Base-by-base conservation (phyloP, 306 rosid genomes). In the Oemleria cerasiformis region DNA sequence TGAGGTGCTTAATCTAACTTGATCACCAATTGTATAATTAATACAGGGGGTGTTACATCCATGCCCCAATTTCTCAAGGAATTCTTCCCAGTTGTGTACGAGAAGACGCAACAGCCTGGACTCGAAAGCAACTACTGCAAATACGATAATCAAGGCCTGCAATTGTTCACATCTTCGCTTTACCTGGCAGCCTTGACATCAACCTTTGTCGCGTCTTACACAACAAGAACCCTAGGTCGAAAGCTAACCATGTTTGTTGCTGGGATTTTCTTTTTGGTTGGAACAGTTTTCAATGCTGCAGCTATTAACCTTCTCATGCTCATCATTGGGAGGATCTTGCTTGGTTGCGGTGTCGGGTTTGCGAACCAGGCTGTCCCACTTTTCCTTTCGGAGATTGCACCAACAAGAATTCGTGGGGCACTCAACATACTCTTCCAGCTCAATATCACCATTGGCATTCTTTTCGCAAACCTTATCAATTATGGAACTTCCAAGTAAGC, bases 311-410 rank as follows among this genome's bases (percentile, higher is more conserved):
- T 88, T 17, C 38, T 72, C 71, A 83, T 90, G 96, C 96, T 90
- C 40, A 83, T 88, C 63, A 1, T 81, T 39, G 96, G 94, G 17
- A 75, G 96, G 20, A 59, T 88, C 77, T 72, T 88, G 44, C 92
- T 90, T 55, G 96, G 96, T 9, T 88, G 74, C 70, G 96, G 96
- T 0, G 84, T 84, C 63, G 96, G 96, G 55, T 90, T 90, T 42
- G 93, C 88, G 43, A 86, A 88, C 70, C 96, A 87, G 85, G 90
- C 96, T 0, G 90, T 86, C 17, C 96, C 92, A 0, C 77, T 89
- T 42, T 86, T 89, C 68, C 78, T 89, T 36, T 89, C 92, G 4
- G 96, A 89, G 83, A 87, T 89, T 12, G 90, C 92, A 15, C 92
- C 92, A 14, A 87, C 90, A 2, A 85, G 88, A 72, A 83, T 87